phyloP scores from a whole-genome alignment of 345 rosid species.

The Alliaria petiolata region DNA sequence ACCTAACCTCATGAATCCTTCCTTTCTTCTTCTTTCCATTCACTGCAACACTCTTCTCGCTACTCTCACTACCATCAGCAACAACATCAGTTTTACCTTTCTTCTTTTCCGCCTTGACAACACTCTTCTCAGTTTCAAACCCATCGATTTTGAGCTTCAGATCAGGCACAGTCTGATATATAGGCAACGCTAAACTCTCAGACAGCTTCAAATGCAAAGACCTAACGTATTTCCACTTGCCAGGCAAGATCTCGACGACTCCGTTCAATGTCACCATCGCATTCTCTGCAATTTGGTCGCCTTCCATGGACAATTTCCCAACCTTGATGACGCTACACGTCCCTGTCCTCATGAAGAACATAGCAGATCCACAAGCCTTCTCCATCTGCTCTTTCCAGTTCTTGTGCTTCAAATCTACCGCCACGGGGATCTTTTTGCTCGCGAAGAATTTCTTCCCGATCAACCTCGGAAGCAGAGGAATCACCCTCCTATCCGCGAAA shows the following conservation, averaged over 20 bases:
- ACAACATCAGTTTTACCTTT: conserved; percentile 8
- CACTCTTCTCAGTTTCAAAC: conserved; percentile 22
- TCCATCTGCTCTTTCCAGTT: conserved; percentile 82
- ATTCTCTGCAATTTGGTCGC: conserved; percentile 46
- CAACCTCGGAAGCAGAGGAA: conserved; percentile 61
- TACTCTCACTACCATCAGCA: conserved; percentile 12
- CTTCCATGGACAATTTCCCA: conserved; percentile 55
- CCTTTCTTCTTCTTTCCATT: conserved; percentile 57
- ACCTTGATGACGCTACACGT: conserved; percentile 69
- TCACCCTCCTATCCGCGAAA: conserved; percentile 28
- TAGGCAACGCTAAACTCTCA: conserved; percentile 70
- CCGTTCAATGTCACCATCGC: conserved; percentile 56
- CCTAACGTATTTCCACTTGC: conserved; percentile 64
- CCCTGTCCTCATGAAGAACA: conserved; percentile 61
- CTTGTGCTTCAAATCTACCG: conserved; percentile 59
- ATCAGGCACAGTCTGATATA: conserved; percentile 71
- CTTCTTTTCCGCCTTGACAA: conserved; percentile 16
- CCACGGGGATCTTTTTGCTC: conserved; percentile 65
- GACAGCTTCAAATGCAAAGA: conserved; percentile 67
- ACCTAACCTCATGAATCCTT: conserved; percentile 69
- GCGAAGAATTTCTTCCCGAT: conserved; percentile 68
- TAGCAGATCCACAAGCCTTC: conserved; percentile 53
- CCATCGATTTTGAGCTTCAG: conserved; percentile 57
- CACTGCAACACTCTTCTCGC: conserved; percentile 18
- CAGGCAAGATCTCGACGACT: conserved; percentile 57